Percentiles rank a stretch among this genome's conserved stretches.
Conservation (phyloP, 305 asterid genomes). For the Fraxinus albicans region DNA sequence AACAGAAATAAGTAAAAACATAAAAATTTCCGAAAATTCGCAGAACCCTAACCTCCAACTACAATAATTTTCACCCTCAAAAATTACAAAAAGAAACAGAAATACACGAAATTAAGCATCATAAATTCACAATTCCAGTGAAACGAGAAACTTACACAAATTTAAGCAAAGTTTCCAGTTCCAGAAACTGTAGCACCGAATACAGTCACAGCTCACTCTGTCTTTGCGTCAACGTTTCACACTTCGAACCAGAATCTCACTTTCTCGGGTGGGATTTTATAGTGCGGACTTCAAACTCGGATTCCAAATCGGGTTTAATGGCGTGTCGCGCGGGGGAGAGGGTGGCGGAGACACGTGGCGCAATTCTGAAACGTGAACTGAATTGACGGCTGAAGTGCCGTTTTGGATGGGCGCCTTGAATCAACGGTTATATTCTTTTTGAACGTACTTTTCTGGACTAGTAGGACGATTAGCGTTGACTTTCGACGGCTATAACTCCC, state of each 20-base stretch:
- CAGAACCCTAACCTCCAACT: conserved; percentile 33
- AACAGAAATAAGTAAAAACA: background rate
- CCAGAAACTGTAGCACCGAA: background rate
- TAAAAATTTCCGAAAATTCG: background rate
- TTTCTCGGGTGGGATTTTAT: background rate
- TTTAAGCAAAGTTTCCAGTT: background rate
- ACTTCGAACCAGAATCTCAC: background rate
- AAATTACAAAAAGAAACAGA: background rate
- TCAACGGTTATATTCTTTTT: background rate
- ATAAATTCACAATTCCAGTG: conserved; percentile 1
- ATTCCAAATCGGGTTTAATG: background rate
- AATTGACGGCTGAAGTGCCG: background rate
- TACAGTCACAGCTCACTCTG: background rate
- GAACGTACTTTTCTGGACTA: background rate
- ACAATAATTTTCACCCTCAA: background rate
- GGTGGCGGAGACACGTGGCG: background rate
- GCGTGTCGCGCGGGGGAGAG: background rate
- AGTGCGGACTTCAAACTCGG: background rate
- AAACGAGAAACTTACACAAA: conserved; percentile 28
- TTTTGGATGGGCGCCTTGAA: background rate
- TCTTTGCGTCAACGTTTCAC: background rate
- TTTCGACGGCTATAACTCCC: background rate
- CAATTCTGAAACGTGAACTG: background rate
- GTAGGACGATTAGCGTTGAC: background rate
- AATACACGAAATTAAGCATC: conserved; percentile 9